phyloP scores from a whole-genome alignment of 805 yeast genomes.

The Zygoascus ofunaensis region DNA sequence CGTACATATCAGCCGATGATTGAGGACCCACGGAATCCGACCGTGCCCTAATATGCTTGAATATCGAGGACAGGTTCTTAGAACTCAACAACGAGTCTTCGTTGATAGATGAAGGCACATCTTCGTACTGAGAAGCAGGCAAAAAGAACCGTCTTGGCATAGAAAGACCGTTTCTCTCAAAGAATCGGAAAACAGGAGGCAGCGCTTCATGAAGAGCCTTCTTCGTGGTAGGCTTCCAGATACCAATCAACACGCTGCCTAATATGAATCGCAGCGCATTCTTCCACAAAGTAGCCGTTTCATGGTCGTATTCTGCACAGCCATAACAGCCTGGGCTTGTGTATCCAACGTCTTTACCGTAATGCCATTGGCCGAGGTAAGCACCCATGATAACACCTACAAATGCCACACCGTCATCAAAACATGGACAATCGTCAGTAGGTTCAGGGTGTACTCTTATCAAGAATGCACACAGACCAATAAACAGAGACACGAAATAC shows the following conservation, averaged over 20 bases:
- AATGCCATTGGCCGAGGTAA: conserved; percentile 50
- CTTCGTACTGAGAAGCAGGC: conserved; percentile 30
- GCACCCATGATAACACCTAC: conserved; percentile 78
- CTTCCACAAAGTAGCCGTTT: conserved; percentile 17
- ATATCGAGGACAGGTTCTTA: conserved; percentile 24
- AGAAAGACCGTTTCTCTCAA: conserved; percentile 29
- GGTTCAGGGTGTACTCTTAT: conserved; percentile 74
- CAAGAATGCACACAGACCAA: conserved; percentile 19
- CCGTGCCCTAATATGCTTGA: conserved; percentile 22
- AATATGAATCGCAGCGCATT: conserved; percentile 42
- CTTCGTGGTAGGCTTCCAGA: conserved; percentile 71
- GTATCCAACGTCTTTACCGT: neutral
- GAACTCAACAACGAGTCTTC: conserved; percentile 28
- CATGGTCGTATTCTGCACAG: conserved; percentile 15
- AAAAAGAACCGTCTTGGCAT: conserved; percentile 34
- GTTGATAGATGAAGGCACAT: conserved; percentile 28
- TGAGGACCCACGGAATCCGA: conserved; percentile 35
- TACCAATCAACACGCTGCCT: conserved; percentile 53
- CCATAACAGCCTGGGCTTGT: conserved; percentile 7
- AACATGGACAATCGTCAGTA: conserved; percentile 91
- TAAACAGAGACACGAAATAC: conserved; percentile 1
- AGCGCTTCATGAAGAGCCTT: conserved; percentile 50
- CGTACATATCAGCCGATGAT: conserved; percentile 35
- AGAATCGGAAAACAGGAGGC: conserved; percentile 46
- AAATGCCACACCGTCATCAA: conserved; percentile 89